Evolutionary conservation across 345 rosid genomes (phyloP), one percentile per base, ranked within the genome.

Genomic region (Eucalyptus polybractea): DNA sequence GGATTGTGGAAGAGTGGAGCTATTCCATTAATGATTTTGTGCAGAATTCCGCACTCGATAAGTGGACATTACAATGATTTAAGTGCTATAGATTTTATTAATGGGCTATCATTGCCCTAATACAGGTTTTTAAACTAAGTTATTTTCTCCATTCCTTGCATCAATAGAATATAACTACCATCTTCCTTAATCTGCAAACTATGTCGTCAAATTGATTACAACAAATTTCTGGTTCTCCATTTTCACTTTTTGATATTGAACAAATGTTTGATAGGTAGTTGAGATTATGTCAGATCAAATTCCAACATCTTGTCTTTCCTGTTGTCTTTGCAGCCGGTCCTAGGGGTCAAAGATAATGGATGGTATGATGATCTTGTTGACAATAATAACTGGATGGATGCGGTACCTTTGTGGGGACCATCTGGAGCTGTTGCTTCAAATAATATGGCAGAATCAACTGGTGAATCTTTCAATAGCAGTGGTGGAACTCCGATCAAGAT

Each of bases 401-500:
- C 10, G 16, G 15, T 11, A 37, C 22, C 83, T 37, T 76, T 7
- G 14, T 37, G 50, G 60, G 86, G 89, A 89, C 88, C 50, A 31
- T 40, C 45, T 89, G 88, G 91, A 86, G 76, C 56, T 37, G 53
- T 90, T 33, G 92, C 88, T 90, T 92, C 94, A 25, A 90, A 92
- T 89, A 86, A 90, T 60, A 86, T 91, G 27, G 95, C 93, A 86
- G 90, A 89, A 31, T 90, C 92, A 25, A 69, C 92, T 54, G 88
- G 88, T 88, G 92, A 86, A 67, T 86, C 90, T 88, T 91, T 91
- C 88, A 91, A 92, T 88, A 33, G 33, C 19, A 50, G 87, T 72
- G 90, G 81, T 88, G 89, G 92, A 89, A 91, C 93, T 81, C 93
- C 94, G 89, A 94, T 95, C 92, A 93, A 93, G 88, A 90, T 91